Percentiles rank a stretch among this genome's conserved stretches.
These are phyloP conservation scores for Parasarocladium wereldwijsianum DNA, from an alignment of 2,329 filamentous ascomycete genomes.

Conservation along the genomic window DNA sequence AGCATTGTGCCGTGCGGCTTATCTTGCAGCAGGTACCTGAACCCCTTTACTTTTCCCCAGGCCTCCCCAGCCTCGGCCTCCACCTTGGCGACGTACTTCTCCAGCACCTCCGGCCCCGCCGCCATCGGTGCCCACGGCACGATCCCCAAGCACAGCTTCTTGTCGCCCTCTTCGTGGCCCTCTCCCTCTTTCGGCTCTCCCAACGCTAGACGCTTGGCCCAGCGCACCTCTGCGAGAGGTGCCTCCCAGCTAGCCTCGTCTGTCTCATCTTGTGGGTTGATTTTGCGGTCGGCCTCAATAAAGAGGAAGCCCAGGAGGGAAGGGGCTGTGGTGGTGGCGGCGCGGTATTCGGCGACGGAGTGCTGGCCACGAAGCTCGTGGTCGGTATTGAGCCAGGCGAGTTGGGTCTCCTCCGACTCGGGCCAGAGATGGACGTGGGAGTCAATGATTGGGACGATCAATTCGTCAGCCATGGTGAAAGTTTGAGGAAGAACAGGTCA, in stretches of 20 bases:
- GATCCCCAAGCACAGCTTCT: slow-evolving; percentile 48
- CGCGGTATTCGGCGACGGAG: slow-evolving; percentile 48
- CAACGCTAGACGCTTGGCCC: slow-evolving; percentile 49
- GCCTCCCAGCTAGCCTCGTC: slow-evolving; percentile 46
- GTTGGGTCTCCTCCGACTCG: slow-evolving; percentile 44
- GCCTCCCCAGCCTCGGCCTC: slow-evolving; percentile 45
- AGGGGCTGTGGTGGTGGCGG: slow-evolving; percentile 22
- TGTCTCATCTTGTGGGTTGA: slow-evolving; percentile 30
- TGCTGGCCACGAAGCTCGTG: slow-evolving; percentile 40
- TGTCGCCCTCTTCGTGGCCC: slow-evolving; percentile 42
- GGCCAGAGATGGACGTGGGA: slow-evolving; percentile 87
- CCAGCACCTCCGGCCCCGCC: slow-evolving; percentile 42
- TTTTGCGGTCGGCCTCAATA: slow-evolving; percentile 66
- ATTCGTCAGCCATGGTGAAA: slow-evolving; percentile 20
- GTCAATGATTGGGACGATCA: slow-evolving; percentile 56
- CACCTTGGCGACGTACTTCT: slow-evolving; percentile 49
- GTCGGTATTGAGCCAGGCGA: slow-evolving; percentile 53
- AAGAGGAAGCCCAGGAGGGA: slow-evolving; percentile 60
- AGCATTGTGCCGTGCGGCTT: slow-evolving; percentile 54
- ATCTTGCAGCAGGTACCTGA: slow-evolving; percentile 72
- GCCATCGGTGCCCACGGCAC: slow-evolving; percentile 80
- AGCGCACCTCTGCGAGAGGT: slow-evolving; percentile 59
- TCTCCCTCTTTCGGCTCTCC: slow-evolving; percentile 41
- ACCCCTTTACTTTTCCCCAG: slow-evolving; percentile 59
- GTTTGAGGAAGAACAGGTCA: slow-evolving; percentile 1